Base-by-base conservation (phyloP, 768 basidiomycete species). In the Mycena haematopus region DNA sequence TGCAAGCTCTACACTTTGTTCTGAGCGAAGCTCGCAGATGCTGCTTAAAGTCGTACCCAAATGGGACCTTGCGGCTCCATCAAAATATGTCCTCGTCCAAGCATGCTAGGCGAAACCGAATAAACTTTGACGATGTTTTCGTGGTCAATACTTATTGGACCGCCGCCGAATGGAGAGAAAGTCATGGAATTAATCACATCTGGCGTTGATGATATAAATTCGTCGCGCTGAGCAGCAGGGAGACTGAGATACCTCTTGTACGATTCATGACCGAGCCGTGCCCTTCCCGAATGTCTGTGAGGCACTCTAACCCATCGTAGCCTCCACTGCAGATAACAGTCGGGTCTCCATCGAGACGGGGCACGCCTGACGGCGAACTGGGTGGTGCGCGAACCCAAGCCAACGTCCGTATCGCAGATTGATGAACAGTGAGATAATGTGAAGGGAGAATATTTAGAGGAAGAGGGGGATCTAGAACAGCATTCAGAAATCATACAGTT, bases 41-140 rank as follows among this genome's bases (percentile, higher is more conserved):
- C 33, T 19, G 9, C 13, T 2, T 3, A 22, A 17, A 6, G 6
- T 5, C 86, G 22, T 65, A 95, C 95, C 93, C 92, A 94, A 60
- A 92, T 82, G 11, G 93, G 89, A 0, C 94, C 95, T 17, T 84
- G 80, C 0, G 91, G 89, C 63, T 93, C 89, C 63, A 91, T 75
- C 40, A 94, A 69, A 17, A 82, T 80, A 73, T 93, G 88, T 0
- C 91, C 90, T 45, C 87, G 77, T 24, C 92, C 90, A 21, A 93
- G 78, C 82, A 89, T 87, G 62, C 81, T 84, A 3, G 92, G 89
- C 9, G 88, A 86, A 0, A 90, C 76, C 7, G 88, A 88, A 70
- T 88, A 90, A 3, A 82, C 84, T 71, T 94, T 95, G 56, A 95
- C 82, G 3, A 83, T 84, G 68, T 91, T 91, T 60, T 96, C 94